Evolutionary conservation across 768 basidiomycete genomes (phyloP).

Genomic region (Xerocomus brunneocitrinus): DNA sequence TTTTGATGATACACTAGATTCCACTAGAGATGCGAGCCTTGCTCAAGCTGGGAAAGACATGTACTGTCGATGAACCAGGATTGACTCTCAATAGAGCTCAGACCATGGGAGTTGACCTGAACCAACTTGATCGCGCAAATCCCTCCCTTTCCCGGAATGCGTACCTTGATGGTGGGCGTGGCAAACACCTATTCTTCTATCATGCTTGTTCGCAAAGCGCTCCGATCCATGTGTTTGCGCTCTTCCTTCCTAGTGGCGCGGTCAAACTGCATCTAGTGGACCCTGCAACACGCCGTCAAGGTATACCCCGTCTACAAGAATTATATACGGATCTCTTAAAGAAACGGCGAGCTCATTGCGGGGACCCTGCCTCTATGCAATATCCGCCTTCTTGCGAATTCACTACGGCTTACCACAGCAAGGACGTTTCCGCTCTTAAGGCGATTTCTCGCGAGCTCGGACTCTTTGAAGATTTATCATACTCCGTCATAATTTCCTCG

Average conservation of each 20-base stretch:
- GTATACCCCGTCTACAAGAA: constrained; percentile 71
- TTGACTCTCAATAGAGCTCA: constrained; percentile 81
- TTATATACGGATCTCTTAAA: constrained; percentile 61
- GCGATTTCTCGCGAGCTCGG: constrained; percentile 86
- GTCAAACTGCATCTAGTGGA: constrained; percentile 89
- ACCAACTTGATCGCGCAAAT: constrained; percentile 66
- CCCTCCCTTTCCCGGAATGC: constrained; percentile 53
- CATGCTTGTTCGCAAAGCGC: constrained; percentile 74
- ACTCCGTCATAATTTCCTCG: constrained; percentile 80
- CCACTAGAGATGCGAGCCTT: constrained; percentile 80
- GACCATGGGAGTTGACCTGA: constrained; percentile 75
- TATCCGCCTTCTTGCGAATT: constrained; percentile 67
- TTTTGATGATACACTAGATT: constrained; percentile 43
- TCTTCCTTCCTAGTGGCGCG: constrained; percentile 70
- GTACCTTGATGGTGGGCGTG: constrained; percentile 71
- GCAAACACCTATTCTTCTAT: constrained; percentile 84
- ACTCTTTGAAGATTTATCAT: constrained; percentile 65
- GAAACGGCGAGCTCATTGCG: constrained; percentile 43
- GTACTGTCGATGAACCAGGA: constrained; percentile 57
- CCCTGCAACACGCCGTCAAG: constrained; percentile 80
- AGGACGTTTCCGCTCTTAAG: constrained; percentile 74
- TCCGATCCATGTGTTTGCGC: constrained; percentile 79
- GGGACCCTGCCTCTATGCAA: constrained; percentile 43
- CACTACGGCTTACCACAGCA: constrained; percentile 69
- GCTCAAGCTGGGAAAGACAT: constrained; percentile 80